These are phyloP conservation scores for Hygrophila difformis DNA, from an alignment of 257 asterid genomes.

Conservation along the genomic window DNA sequence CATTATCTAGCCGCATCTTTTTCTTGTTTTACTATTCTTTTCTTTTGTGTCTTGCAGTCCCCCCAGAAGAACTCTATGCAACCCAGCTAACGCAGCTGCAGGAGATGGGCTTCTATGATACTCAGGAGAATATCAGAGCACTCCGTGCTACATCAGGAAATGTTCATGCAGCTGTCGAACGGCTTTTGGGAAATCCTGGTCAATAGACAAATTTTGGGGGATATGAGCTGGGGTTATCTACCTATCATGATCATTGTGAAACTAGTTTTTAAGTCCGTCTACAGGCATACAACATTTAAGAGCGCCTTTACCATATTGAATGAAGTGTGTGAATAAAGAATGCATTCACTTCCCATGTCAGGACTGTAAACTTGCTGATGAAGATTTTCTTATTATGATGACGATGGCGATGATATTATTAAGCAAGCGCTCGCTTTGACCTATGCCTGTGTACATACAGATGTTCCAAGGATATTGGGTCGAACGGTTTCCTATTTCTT, in stretches of 20 bases:
- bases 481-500: no score
- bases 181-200: conserved; percentile 43
- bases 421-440: neutral
- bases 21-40: neutral
- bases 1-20: neutral
- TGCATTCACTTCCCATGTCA: neutral
- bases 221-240: no score
- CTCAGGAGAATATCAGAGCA: conserved; percentile 47
- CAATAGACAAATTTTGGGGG: conserved; percentile 14
- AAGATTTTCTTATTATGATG: neutral
- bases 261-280: conserved; percentile 14
- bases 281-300: conserved; percentile 10
- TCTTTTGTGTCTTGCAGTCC: conserved; percentile 19
- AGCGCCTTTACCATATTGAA: conserved; percentile 9
- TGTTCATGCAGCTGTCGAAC: conserved; percentile 56
- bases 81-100: conserved; percentile 49
- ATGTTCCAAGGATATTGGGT: neutral
- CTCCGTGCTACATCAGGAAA: conserved; percentile 48
- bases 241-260: conserved; percentile 21
- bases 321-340: conserved; percentile 13
- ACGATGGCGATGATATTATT: no score
- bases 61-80: conserved; percentile 57
- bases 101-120: conserved; percentile 62
- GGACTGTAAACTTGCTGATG: conserved; percentile 17
- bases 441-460: conserved; percentile 3